Evolutionary conservation across 2,329 filamentous ascomycete species (phyloP), one percentile per base, ranked within the genome.

Genomic region (Clonostachys solani): DNA sequence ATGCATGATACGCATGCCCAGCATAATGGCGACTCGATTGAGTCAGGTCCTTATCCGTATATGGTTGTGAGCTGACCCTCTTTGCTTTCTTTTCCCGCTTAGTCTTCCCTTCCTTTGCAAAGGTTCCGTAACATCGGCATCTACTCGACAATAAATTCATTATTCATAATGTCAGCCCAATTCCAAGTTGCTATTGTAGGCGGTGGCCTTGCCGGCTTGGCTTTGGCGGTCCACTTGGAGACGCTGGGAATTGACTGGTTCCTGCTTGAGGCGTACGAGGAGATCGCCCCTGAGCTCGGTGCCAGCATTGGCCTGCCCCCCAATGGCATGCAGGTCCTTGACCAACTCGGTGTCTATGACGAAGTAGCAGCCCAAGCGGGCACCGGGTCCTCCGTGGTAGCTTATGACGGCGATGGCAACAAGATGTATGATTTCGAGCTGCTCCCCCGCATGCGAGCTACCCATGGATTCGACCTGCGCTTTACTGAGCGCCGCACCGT

Each of bases 201-300:
- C n/a, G 73, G 63, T 9, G 75, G 75, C 23, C 69, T 70, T 7
- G 78, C 75, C 51, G 75, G 74, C 23, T 66, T 78, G 5, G 75
- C 75, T 1, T 75, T 71, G 2, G 74, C 73, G 9, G 57, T 71
- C 18, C 72, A 75, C 44, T 65, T 78, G 5, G 56, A 78, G 46
- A 57, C 56, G 33, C 60, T 67, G 16, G 59, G 56, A 23, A 69
- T 81, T 46, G 67, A 77, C 50, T 80, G 71, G 53, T 48, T 76
- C 4, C 50, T 81, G 1, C 63, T 81, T 1, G 77, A 81, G 50
- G 57, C 61, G 0, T 62, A 71, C 43, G 43, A 50, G 0, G 55
- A 64, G 0, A 67, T 78, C 23, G 67, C 68, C 1, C 73, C 75
- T 0, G 58, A 67, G 29, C 59, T 71, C 1, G 77, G 43, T 1